These are phyloP conservation scores for Ustilago vetiveriae DNA, from an alignment of 1,284 basidiomycete species.

Conservation along the genomic window DNA sequence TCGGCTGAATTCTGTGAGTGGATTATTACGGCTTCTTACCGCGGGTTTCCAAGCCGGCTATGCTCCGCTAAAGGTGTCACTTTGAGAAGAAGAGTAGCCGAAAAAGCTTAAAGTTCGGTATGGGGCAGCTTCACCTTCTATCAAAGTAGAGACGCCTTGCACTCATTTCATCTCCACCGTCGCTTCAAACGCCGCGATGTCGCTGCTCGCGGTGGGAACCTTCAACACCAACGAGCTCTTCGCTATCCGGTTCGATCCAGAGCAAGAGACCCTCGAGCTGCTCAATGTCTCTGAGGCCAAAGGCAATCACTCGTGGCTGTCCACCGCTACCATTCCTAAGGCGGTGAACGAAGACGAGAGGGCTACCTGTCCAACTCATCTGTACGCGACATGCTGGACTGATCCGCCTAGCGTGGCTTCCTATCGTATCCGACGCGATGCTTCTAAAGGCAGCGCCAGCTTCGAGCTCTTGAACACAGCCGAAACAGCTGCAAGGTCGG, in stretches of 20 bases:
- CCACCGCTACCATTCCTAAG: slow-evolving; percentile 26
- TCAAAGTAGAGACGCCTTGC: no score
- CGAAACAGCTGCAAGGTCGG: slow-evolving; percentile 43
- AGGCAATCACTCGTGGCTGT: slow-evolving; percentile 55
- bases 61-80: not conserved
- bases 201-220: slow-evolving; percentile 42
- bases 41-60: slow-evolving; percentile 24
- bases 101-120: slow-evolving; percentile 19
- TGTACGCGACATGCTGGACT: slow-evolving; percentile 54
- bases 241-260: slow-evolving; percentile 32
- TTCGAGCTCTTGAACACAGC: slow-evolving; percentile 49
- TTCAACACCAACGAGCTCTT: slow-evolving; percentile 55
- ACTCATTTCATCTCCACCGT: no score
- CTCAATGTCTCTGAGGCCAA: slow-evolving; percentile 31
- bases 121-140: no score
- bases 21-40: slow-evolving; percentile 9
- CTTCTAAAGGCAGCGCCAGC: not conserved
- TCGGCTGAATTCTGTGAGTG: not conserved
- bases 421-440: slow-evolving; percentile 31
- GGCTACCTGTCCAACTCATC: slow-evolving; percentile 9
- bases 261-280: slow-evolving; percentile 31
- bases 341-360: not conserved
- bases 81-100: slow-evolving; percentile 10
- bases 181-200: no score
- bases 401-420: slow-evolving; percentile 49